Conservation (phyloP, 2,329 filamentous ascomycete species). For the Furcasterigmium sp. region DNA sequence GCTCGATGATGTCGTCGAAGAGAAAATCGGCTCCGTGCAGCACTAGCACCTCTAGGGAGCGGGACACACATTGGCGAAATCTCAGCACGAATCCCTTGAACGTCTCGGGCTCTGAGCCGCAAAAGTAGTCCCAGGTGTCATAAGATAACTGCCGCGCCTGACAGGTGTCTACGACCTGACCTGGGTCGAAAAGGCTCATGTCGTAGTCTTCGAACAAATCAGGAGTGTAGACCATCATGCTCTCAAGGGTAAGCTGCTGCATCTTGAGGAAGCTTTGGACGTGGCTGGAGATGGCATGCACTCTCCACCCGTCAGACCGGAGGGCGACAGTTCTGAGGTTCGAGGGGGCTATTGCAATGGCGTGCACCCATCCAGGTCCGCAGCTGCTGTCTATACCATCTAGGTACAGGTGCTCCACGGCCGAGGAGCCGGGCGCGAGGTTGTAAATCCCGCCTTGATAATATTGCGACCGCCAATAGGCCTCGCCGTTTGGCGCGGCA, state of each 20-base stretch:
- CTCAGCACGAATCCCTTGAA: neutral
- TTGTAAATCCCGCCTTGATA: neutral
- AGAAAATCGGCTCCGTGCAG: neutral
- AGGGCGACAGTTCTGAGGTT: neutral
- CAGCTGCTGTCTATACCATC: neutral
- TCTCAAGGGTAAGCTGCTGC: conserved; percentile 1
- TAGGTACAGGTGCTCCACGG: conserved; percentile 1
- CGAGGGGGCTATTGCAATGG: neutral
- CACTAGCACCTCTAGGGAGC: neutral
- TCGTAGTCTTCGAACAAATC: neutral
- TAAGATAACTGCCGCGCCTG: neutral
- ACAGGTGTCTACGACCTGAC: neutral
- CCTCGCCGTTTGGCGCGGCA: neutral
- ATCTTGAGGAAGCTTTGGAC: neutral
- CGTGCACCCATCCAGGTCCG: neutral
- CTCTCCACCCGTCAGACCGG: neutral
- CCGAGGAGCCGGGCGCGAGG: neutral
- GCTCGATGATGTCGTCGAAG: neutral
- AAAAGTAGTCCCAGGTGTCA: conserved; percentile 1
- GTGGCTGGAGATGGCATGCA: neutral
- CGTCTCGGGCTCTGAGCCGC: neutral
- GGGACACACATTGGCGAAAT: neutral
- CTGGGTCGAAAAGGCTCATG: neutral
- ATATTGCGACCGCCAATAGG: neutral
- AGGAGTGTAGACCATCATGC: conserved; percentile 3